phyloP scores from a whole-genome alignment of 768 basidiomycete genomes.

The Clavaria fumosa region DNA sequence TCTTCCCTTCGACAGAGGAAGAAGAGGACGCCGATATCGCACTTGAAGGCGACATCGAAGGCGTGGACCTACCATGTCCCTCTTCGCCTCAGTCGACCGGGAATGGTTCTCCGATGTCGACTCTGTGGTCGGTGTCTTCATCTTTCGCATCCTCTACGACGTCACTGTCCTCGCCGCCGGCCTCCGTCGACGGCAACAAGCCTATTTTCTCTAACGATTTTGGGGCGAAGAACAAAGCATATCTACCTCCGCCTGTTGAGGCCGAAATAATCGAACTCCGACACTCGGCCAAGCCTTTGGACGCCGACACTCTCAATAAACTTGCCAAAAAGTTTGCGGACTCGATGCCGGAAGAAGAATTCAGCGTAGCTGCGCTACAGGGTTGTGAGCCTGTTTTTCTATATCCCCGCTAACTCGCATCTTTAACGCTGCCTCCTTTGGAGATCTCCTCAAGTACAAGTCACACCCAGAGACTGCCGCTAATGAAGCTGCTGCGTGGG shows the following conservation, averaged over 20 bases:
- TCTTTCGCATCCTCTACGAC: slow-evolving; percentile 29
- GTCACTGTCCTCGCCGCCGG: slow-evolving; percentile 18
- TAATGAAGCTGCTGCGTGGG: slow-evolving; percentile 52
- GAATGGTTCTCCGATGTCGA: slow-evolving; percentile 10
- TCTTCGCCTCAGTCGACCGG: slow-evolving; percentile 7
- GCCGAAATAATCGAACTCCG: slow-evolving; percentile 42
- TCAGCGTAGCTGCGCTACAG: slow-evolving; percentile 81
- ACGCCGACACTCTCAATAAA: slow-evolving; percentile 42
- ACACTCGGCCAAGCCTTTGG: slow-evolving; percentile 51
- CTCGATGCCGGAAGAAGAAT: slow-evolving; percentile 69
- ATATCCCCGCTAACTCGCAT: slow-evolving; percentile 7
- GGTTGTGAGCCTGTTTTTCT: slow-evolving; percentile 49
- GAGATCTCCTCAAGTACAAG: slow-evolving; percentile 76
- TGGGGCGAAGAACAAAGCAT: slow-evolving; percentile 42
- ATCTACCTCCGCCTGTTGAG: slow-evolving; percentile 48
- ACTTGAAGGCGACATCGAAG: slow-evolving; percentile 10
- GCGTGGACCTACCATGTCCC: slow-evolving; percentile 16
- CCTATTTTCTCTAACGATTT: slow-evolving; percentile 20
- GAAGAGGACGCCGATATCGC: slow-evolving; percentile 17
- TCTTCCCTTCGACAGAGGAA: slow-evolving; percentile 61
- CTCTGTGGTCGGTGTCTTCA: slow-evolving; percentile 20
- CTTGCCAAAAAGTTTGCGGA: slow-evolving; percentile 72
- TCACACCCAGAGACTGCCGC: slow-evolving; percentile 67
- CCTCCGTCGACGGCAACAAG: slow-evolving; percentile 12
- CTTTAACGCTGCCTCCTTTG: slow-evolving; percentile 7